These are phyloP conservation scores for Oidiodendron maius DNA, from an alignment of 495 filamentous ascomycete genomes.

Conservation along the genomic window DNA sequence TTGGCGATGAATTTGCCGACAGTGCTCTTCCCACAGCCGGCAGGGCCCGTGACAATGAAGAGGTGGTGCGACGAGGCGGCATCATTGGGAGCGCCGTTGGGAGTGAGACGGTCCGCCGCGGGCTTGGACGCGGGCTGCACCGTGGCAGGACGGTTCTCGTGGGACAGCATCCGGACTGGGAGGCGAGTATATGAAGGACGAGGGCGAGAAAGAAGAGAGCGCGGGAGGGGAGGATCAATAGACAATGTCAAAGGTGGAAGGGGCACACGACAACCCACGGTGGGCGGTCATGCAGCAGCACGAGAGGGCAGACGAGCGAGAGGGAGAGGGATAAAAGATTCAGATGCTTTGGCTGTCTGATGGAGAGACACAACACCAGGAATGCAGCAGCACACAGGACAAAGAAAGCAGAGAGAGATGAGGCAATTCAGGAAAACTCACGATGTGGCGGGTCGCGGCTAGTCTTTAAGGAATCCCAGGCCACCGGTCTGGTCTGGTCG, in stretches of 20 bases:
- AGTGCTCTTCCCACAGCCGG: constrained; percentile 94
- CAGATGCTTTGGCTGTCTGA: not conserved
- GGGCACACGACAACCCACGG: not conserved
- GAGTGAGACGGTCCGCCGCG: not conserved
- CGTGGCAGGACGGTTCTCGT: constrained; percentile 17
- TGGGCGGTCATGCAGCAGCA: not conserved
- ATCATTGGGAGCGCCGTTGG: constrained; percentile 6
- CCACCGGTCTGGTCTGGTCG: no score
- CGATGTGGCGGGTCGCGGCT: constrained; percentile 16
- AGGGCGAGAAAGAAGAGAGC: not conserved
- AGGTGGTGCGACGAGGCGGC: constrained; percentile 63
- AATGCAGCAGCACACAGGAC: not conserved
- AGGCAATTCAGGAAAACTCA: constrained; percentile 20
- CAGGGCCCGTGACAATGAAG: constrained; percentile 95
- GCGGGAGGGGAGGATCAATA: not conserved
- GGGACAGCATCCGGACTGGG: constrained; percentile 18
- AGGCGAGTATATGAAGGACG: not conserved
- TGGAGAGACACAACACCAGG: no score
- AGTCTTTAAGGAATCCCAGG: no score
- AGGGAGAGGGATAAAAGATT: not conserved
- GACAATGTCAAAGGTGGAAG: not conserved
- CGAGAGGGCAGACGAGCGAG: not conserved
- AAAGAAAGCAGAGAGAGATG: constrained; percentile 11
- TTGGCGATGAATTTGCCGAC: constrained; percentile 74
- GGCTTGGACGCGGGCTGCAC: constrained; percentile 1